Evolutionary conservation across 371 early-diverging fungal species (phyloP).

Genomic region (Rhizomucor pusillus): DNA sequence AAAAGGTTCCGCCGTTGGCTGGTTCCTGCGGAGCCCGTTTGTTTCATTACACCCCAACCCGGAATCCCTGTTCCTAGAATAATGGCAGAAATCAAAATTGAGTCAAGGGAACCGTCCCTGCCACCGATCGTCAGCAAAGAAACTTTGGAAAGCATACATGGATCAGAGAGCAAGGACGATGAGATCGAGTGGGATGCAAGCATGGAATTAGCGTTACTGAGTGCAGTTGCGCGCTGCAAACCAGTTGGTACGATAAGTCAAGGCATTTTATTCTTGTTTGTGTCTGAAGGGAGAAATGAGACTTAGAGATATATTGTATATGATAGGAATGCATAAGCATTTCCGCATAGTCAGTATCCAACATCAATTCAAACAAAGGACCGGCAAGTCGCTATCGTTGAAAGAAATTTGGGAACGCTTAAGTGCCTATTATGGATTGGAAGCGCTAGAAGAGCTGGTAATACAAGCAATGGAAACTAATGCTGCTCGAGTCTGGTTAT

Average conservation of each 20-base stretch:
- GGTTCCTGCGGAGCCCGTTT: too few species aligned
- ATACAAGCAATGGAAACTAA: background rate
- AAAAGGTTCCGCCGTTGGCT: too few species aligned
- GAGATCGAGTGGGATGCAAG: slow-evolving; percentile 51
- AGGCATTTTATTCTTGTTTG: background rate
- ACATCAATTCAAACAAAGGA: slow-evolving; percentile 52
- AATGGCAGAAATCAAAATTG: slow-evolving; percentile 13
- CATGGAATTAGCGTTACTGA: slow-evolving; percentile 58
- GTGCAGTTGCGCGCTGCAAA: slow-evolving; percentile 57
- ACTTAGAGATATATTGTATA: background rate
- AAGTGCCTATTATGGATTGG: slow-evolving; percentile 51
- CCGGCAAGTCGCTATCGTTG: slow-evolving; percentile 41
- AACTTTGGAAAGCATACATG: too few species aligned
- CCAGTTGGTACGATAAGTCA: slow-evolving; percentile 50
- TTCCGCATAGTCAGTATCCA: slow-evolving; percentile 63
- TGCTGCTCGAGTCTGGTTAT: background rate
- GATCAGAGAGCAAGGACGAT: too few species aligned
- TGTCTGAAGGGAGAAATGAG: too few species aligned
- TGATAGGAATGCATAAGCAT: slow-evolving; percentile 60
- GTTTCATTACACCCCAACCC: too few species aligned
- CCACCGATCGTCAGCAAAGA: slow-evolving; percentile 1
- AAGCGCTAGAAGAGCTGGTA: slow-evolving; percentile 59
- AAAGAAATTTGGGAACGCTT: slow-evolving; percentile 55
- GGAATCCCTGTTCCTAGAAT: background rate
- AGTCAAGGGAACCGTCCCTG: slow-evolving; percentile 8